Conservation (phyloP, 129 eudicot species). For the Saussurea involucrata region DNA sequence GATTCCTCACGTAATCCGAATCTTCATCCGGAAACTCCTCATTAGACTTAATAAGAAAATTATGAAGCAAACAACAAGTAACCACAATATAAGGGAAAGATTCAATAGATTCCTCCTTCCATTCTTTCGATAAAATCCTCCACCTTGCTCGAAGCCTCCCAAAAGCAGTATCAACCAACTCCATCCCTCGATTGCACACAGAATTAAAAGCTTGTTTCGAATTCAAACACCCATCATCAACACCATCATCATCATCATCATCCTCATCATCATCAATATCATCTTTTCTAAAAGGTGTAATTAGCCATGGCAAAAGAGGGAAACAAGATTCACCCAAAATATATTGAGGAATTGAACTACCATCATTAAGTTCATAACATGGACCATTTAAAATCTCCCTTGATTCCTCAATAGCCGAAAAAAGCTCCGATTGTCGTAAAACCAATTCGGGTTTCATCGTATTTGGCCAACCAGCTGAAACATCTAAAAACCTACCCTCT, state of each 20-base stretch:
- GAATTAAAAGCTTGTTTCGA: conserved; percentile 56
- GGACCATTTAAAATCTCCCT: conserved; percentile 62
- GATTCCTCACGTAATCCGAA: conserved; percentile 36
- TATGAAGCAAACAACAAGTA: conserved; percentile 78
- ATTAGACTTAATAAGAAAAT: conserved; percentile 73
- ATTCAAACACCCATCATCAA: conserved; percentile 25
- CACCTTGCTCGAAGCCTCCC: conserved; percentile 55
- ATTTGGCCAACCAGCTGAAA: conserved; percentile 96
- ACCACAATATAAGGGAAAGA: conserved; percentile 76
- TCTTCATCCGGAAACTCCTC: conserved; percentile 63
- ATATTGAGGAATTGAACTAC: conserved; percentile 62
- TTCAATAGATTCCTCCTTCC: conserved; percentile 76
- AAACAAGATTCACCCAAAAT: conserved; percentile 75
- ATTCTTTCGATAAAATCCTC: conserved; percentile 59
- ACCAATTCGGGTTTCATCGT: conserved; percentile 44
- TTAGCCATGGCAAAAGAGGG: conserved; percentile 75
- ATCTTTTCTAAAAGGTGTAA: conserved; percentile 50
- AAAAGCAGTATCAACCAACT: conserved; percentile 65
- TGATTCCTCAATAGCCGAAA: conserved; percentile 57
- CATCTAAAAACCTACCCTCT: conserved; percentile 85
- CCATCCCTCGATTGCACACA: conserved; percentile 66
- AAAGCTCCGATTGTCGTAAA: conserved; percentile 59
- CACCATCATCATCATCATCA: not conserved
- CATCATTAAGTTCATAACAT: conserved; percentile 49
- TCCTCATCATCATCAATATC: not conserved